phyloP scores from a whole-genome alignment of 2,329 filamentous ascomycete genomes.

The Trichoderma arundinaceum region DNA sequence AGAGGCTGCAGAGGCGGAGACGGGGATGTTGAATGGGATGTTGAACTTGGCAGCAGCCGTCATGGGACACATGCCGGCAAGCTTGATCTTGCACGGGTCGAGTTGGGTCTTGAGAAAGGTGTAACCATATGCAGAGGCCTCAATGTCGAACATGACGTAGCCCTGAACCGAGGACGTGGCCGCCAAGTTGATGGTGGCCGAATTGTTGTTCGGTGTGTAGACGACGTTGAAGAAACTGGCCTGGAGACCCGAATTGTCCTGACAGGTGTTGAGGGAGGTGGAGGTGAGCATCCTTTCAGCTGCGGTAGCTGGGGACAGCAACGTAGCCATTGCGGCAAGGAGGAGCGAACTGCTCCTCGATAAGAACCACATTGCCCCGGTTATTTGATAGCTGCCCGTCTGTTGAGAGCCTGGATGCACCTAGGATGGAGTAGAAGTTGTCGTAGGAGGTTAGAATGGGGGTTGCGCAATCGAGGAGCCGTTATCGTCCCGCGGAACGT shows the following conservation, averaged over 20 bases:
- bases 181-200: constrained; percentile 74
- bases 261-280: constrained; percentile 83
- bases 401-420: neutral
- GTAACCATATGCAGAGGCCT: constrained; percentile 83
- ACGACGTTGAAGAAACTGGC: constrained; percentile 87
- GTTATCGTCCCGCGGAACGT: constrained; percentile 30
- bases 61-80: constrained; percentile 89
- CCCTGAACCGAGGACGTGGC: constrained; percentile 83
- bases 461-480: constrained; percentile 21
- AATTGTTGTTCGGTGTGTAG: constrained; percentile 76
- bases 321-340: constrained; percentile 51
- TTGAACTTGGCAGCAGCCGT: constrained; percentile 75
- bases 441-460: neutral
- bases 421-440: neutral
- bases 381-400: neutral
- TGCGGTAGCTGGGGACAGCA: constrained; percentile 53
- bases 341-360: constrained; percentile 25
- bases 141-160: constrained; percentile 77
- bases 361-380: constrained; percentile 22
- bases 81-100: constrained; percentile 74
- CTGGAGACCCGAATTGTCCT: constrained; percentile 82
- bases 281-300: constrained; percentile 73
- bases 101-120: constrained; percentile 69
- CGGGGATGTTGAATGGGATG: constrained; percentile 70
- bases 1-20: constrained; percentile 62